These are phyloP conservation scores for Hypoxylon intermedium DNA, from an alignment of 495 filamentous ascomycete species.

Conservation along the genomic window DNA sequence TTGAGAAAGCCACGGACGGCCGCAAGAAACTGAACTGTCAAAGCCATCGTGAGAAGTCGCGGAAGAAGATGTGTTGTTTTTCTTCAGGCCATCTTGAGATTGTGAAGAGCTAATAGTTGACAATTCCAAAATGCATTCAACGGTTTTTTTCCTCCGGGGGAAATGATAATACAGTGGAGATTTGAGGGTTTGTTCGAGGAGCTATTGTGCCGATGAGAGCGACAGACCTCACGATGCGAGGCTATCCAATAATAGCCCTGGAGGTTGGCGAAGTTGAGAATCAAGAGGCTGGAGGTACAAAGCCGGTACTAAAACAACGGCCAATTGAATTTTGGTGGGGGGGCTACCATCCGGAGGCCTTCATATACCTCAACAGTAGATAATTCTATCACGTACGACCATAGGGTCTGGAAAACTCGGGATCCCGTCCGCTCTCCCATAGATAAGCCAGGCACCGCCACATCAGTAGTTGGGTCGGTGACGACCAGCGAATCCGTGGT, in stretches of 20 bases:
- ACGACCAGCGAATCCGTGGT: conserved; percentile 58
- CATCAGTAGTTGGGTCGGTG: conserved; percentile 60
- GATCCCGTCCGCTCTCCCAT: conserved; percentile 61
- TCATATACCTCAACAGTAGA: too few species aligned
- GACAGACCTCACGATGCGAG: too few species aligned
- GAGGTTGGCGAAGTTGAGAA: too few species aligned
- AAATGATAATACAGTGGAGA: too few species aligned
- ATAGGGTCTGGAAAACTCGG: conserved; percentile 54
- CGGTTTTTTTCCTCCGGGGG: too few species aligned
- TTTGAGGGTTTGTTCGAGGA: too few species aligned
- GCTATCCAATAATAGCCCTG: too few species aligned
- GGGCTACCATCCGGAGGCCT: too few species aligned
- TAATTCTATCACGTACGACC: conserved; percentile 58
- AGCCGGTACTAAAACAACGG: too few species aligned
- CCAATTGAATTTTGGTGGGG: too few species aligned
- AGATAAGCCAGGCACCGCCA: conserved; percentile 48
- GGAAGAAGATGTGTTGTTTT: background rate
- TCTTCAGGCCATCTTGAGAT: conserved; percentile 13
- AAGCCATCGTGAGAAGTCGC: conserved; percentile 43
- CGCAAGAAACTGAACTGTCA: conserved; percentile 49
- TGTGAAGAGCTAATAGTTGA: background rate
- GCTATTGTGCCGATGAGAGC: too few species aligned
- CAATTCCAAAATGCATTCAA: background rate
- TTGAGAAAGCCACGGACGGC: conserved; percentile 51
- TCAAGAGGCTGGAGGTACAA: too few species aligned